Conservation (phyloP, 371 early-diverging fungal species). For the Mucor irregularis region DNA sequence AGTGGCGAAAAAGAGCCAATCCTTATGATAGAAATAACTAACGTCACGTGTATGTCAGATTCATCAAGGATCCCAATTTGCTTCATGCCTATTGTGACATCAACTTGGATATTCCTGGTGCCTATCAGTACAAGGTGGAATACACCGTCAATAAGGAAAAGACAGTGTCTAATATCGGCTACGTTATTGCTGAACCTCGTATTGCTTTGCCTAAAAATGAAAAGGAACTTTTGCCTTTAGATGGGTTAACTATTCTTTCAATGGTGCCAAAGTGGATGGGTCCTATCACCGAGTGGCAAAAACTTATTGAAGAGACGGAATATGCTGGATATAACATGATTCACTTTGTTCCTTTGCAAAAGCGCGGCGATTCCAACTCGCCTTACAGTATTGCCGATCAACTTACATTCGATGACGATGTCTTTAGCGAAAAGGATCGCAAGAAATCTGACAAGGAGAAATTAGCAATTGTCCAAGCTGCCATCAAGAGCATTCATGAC, state of each 20-base stretch:
- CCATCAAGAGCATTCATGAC: constrained; percentile 56
- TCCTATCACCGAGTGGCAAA: constrained; percentile 75
- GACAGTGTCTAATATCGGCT: constrained; percentile 45
- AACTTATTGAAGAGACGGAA: constrained; percentile 67
- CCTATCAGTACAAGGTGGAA: constrained; percentile 86
- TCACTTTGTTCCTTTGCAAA: constrained; percentile 93
- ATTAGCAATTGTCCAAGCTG: constrained; percentile 50
- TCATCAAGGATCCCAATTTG: constrained; percentile 33
- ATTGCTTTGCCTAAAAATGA: constrained; percentile 30
- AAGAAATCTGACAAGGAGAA: constrained; percentile 58
- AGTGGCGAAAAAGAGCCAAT: constrained; percentile 16
- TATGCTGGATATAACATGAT: constrained; percentile 93
- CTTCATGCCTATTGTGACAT: constrained; percentile 76
- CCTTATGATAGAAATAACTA: too few species aligned
- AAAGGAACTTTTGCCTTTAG: constrained; percentile 56
- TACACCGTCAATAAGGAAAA: constrained; percentile 42
- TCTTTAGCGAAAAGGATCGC: constrained; percentile 64
- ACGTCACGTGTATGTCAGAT: constrained; percentile 14
- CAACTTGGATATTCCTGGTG: constrained; percentile 68
- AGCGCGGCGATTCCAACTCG: constrained; percentile 88
- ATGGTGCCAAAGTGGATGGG: constrained; percentile 97
- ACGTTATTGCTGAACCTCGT: constrained; percentile 89
- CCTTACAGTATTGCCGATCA: constrained; percentile 96
- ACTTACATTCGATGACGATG: constrained; percentile 78
- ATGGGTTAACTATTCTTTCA: constrained; percentile 85